phyloP scores from a whole-genome alignment of 768 basidiomycete genomes.

The Daedaleopsis nitida region DNA sequence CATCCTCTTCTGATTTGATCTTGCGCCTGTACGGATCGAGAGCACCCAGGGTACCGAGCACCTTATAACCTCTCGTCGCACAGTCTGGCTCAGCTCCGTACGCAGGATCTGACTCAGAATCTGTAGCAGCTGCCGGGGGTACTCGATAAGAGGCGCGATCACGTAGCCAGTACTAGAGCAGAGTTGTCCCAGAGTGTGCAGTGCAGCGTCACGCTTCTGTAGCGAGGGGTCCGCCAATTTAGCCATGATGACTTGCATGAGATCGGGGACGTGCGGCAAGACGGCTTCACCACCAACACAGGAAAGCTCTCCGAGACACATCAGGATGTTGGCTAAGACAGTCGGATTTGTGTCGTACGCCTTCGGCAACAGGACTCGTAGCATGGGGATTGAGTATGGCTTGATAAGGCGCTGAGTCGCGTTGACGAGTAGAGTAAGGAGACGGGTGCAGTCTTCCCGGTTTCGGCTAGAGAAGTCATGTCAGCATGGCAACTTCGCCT shows the following conservation, averaged over 20 bases:
- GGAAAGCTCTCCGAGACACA: conserved; percentile 92
- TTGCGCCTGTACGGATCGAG: conserved; percentile 94
- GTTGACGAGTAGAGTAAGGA: conserved; percentile 86
- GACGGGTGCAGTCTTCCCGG: conserved; percentile 88
- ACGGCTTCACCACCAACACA: conserved; percentile 94
- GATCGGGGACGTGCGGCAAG: conserved; percentile 74
- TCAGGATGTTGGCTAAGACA: conserved; percentile 89
- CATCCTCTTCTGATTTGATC: conserved; percentile 67
- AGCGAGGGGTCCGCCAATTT: conserved; percentile 91
- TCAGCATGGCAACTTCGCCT: background rate
- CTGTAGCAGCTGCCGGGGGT: conserved; percentile 91
- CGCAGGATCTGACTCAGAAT: conserved; percentile 83
- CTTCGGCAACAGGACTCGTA: conserved; percentile 89
- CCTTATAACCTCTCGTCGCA: conserved; percentile 92
- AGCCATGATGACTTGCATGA: conserved; percentile 88
- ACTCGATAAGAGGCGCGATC: conserved; percentile 84
- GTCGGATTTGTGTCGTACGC: conserved; percentile 83
- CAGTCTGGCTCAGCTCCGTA: conserved; percentile 70
- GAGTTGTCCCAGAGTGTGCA: conserved; percentile 92
- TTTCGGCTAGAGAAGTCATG: conserved; percentile 55
- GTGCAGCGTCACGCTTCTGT: conserved; percentile 89
- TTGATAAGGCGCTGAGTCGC: conserved; percentile 94
- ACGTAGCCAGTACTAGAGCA: conserved; percentile 96
- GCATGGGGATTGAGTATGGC: conserved; percentile 92
- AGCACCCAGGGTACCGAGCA: conserved; percentile 94